Base-by-base conservation (phyloP, 2,329 filamentous ascomycete species). In the Penicillium glabrum region DNA sequence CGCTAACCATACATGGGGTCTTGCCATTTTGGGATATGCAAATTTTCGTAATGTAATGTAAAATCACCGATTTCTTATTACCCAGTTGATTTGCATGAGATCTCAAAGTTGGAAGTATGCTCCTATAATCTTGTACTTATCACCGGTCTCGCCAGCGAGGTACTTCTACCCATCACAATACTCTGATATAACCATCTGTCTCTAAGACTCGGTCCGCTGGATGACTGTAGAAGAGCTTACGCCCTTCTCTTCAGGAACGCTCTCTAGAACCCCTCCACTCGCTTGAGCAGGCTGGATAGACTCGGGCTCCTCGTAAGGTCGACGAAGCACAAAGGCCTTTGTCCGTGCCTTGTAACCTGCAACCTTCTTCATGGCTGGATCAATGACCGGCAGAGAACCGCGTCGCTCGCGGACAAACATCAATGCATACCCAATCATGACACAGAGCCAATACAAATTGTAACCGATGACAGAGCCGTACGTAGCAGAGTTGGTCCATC, bases 401-500 rank as follows among this genome's bases (percentile, higher is more conserved):
- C 56, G 58, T 23, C 61, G 58, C 51, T 66, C 63, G 11, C 61
- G 61, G 41, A 58, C 58, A 23, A 58, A 55, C 63, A 66, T 66
- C 51, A 61, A 37, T 2, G 31, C 51, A 14, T 63, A 66, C 13
- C 51, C 60, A 13, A 65, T 35, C 50, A 66, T 66, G 26, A 66
- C 61, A 27, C 49, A 50, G 19, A 66, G 48, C 91, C 91, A 96
- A 79, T 96, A 96, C 14, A 93, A 54, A 69, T 95, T 95, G 78
- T 96, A 96, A 1, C 89, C 86, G 60, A 96, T 86, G 62, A 96
- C 89, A 0, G 90, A 93, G 49, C 91, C 90, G 66, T 93, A 92
- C 3, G 91, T 96, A 7, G 90, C 92, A 14, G 89, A 91, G 78
- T 96, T 96, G 62, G 86, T 84, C 91, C 91, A 96, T 55, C 92